These are phyloP conservation scores for Thelonectria discophora DNA, from an alignment of 2,329 filamentous ascomycete species.

Conservation along the genomic window DNA sequence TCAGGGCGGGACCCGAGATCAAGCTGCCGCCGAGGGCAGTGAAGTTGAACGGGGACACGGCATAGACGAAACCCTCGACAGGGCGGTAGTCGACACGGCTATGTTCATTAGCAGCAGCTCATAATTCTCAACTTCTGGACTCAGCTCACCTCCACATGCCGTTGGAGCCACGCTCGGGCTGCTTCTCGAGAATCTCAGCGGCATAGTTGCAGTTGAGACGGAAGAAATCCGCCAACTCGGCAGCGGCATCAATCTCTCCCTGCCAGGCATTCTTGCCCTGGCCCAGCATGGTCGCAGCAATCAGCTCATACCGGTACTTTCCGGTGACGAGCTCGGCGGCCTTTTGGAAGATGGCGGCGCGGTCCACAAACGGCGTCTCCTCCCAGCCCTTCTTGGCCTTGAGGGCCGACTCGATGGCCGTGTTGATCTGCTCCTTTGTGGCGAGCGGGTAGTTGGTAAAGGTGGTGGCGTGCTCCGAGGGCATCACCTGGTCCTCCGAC, in stretches of 20 bases:
- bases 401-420: slow-evolving; percentile 83
- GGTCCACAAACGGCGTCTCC: slow-evolving; percentile 84
- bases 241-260: slow-evolving; percentile 94
- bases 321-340: slow-evolving; percentile 87
- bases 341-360: slow-evolving; percentile 93
- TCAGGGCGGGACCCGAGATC: slow-evolving; percentile 80
- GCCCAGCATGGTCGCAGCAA: slow-evolving; percentile 94
- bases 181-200: slow-evolving; percentile 52
- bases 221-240: slow-evolving; percentile 91
- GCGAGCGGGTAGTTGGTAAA: slow-evolving; percentile 50
- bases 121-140: background rate
- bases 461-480: slow-evolving; percentile 45
- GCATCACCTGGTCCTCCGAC: slow-evolving; percentile 45
- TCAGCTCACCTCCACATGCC: slow-evolving; percentile 46
- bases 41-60: slow-evolving; percentile 95
- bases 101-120: background rate
- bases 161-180: slow-evolving; percentile 45
- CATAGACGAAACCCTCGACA: slow-evolving; percentile 96
- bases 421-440: slow-evolving; percentile 44
- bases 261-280: slow-evolving; percentile 99
- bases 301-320: slow-evolving; percentile 96
- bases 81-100: slow-evolving; percentile 86
- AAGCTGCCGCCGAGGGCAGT: slow-evolving; percentile 92
- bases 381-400: slow-evolving; percentile 87
- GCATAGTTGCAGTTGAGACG: slow-evolving; percentile 94